phyloP scores from a whole-genome alignment of 169 alveolate genomes.

The Eimeria falciformis region DNA sequence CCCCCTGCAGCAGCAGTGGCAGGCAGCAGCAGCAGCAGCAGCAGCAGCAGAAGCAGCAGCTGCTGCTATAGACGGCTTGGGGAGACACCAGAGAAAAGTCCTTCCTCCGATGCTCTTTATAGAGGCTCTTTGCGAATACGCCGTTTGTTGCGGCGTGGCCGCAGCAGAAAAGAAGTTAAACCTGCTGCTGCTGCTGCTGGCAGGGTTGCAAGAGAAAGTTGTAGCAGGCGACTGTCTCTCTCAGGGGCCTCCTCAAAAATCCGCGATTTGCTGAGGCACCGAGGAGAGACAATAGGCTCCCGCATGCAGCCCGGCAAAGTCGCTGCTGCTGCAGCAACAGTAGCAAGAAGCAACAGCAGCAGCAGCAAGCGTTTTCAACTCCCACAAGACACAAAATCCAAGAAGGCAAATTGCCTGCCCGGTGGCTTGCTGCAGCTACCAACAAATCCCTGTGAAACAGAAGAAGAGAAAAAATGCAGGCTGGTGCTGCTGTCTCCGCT shows the following conservation, averaged over 20 bases:
- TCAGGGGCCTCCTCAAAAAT: background rate
- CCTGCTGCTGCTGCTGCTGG: constrained; percentile 42
- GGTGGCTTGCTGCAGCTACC: too few species aligned
- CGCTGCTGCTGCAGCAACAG: background rate
- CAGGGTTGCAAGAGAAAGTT: background rate
- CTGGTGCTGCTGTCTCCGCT: background rate
- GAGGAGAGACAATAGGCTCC: background rate
- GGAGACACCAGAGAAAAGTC: constrained; percentile 13
- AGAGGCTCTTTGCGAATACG: constrained; percentile 31
- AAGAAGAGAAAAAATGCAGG: too few species aligned
- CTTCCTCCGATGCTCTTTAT: constrained; percentile 33
- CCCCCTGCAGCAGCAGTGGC: constrained; percentile 46
- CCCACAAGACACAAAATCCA: too few species aligned
- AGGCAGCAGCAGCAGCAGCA: constrained; percentile 34
- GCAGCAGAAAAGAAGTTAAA: background rate
- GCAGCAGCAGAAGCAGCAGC: constrained; percentile 17
- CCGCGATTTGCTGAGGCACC: background rate
- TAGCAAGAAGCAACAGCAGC: constrained; percentile 12
- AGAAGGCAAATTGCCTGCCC: too few species aligned
- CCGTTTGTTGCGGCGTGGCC: constrained; percentile 53
- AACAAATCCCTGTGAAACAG: too few species aligned
- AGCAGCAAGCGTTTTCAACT: background rate
- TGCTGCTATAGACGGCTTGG: background rate
- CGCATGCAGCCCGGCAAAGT: background rate
- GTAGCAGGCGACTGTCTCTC: background rate